A percentile compares a stretch with the other conserved stretches of the same genome.
phyloP scores from a whole-genome alignment of 257 asterid genomes.

The Nicotiana paniculata region DNA sequence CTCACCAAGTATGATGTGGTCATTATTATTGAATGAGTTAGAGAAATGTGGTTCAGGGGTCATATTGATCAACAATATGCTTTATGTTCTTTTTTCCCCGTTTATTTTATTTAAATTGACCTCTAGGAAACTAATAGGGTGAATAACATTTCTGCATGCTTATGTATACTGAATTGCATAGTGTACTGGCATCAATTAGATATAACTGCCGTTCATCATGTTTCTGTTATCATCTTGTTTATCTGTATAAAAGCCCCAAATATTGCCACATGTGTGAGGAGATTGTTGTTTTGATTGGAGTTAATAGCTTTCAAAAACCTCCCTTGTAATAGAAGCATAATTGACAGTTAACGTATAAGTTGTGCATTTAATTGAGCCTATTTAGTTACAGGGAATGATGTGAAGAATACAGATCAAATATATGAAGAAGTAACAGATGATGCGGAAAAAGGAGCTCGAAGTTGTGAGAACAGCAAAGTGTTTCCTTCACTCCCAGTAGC shows the following conservation, averaged over 20 bases:
- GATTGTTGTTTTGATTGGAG: neutral
- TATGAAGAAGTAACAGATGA: constrained; percentile 40
- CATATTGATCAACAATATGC: neutral
- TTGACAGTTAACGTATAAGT: neutral
- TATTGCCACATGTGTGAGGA: neutral
- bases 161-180: neutral
- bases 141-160: neutral
- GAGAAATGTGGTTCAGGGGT: neutral
- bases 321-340: neutral
- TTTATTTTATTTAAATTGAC: neutral
- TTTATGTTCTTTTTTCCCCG: neutral
- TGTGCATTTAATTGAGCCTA: neutral
- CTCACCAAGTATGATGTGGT: neutral
- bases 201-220: neutral
- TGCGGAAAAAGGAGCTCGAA: constrained; percentile 34
- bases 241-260: neutral
- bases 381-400: constrained; percentile 48
- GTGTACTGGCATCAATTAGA: neutral
- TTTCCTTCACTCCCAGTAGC: constrained; percentile 85
- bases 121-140: neutral
- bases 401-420: constrained; percentile 38
- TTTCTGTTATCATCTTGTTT: neutral
- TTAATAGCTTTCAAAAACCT: neutral
- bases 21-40: neutral
- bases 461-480: constrained; percentile 60